Percentiles rank a stretch among this genome's conserved stretches.
phyloP scores from a whole-genome alignment of 2,329 filamentous ascomycete species.

The Trichoderma sp. region DNA sequence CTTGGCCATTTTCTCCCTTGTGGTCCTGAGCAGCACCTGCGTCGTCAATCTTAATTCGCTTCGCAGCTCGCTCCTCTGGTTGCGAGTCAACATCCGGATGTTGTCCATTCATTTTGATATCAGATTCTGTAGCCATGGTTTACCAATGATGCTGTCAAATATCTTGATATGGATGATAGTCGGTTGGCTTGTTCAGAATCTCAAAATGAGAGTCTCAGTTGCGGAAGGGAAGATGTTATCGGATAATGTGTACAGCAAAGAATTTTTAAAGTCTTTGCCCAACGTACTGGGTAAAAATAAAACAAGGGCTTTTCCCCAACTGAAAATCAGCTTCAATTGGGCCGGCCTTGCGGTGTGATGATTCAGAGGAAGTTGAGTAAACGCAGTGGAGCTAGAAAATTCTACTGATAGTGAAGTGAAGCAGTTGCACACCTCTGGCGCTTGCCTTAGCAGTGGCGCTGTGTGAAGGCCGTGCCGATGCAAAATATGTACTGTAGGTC shows the following conservation, averaged over 20 bases:
- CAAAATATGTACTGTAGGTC: background rate
- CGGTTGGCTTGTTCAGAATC: background rate
- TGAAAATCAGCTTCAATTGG: background rate
- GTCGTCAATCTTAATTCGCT: conserved; percentile 56
- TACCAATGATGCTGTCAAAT: background rate
- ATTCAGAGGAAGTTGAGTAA: background rate
- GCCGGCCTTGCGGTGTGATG: background rate
- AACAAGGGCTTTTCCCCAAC: background rate
- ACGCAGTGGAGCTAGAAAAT: conserved; percentile 12
- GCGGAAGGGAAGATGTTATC: background rate
- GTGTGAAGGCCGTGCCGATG: background rate
- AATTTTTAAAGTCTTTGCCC: background rate
- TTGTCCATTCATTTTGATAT: conserved; percentile 26
- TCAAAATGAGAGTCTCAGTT: background rate
- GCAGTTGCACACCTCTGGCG: background rate
- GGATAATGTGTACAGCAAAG: background rate
- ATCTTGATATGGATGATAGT: background rate
- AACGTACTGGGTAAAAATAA: background rate
- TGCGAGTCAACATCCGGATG: conserved; percentile 21
- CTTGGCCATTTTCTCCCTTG: conserved; percentile 19
- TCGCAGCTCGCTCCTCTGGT: conserved; percentile 46
- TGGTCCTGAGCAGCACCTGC: conserved; percentile 23
- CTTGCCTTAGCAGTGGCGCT: background rate
- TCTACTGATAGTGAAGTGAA: background rate
- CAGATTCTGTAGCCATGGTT: conserved; percentile 30